Conservation (phyloP, 352 stramenopile genomes). For the Phytophthora agathidicida region DNA sequence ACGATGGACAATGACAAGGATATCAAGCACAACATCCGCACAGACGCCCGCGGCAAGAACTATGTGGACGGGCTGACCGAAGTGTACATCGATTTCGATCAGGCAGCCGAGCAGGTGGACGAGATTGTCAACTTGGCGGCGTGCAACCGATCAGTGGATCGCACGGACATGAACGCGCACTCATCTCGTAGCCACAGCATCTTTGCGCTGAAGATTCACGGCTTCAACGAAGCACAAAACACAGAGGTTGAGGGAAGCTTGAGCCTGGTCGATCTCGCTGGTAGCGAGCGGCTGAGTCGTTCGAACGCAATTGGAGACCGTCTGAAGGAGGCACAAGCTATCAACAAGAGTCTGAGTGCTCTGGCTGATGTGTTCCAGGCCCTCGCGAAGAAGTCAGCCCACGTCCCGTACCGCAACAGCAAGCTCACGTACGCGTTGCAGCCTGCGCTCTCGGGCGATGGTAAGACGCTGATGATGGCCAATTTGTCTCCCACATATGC, state of each 20-base stretch:
- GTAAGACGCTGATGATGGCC: conserved; percentile 99
- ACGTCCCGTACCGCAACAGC: conserved; percentile 98
- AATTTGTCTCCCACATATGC: conserved; percentile 97
- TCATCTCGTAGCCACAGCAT: conserved; percentile 98
- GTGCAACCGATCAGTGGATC: conserved; percentile 95
- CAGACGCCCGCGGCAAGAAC: conserved; percentile 79
- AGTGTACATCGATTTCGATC: conserved; percentile 73
- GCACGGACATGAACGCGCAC: conserved; percentile 99
- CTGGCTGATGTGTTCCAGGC: conserved; percentile 99
- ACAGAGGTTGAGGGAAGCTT: conserved; percentile 92
- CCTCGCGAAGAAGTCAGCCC: conserved; percentile 95
- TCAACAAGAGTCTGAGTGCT: conserved; percentile 99
- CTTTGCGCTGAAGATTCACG: conserved; percentile 95
- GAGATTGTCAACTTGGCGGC: conserved; percentile 90
- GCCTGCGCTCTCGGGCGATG: conserved; percentile 97
- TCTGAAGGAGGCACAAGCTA: conserved; percentile 97
- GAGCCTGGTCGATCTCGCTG: conserved; percentile 94
- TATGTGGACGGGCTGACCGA: conserved; percentile 91
- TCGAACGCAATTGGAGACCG: conserved; percentile 90
- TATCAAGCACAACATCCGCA: conserved; percentile 83
- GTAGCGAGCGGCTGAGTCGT: conserved; percentile 96
- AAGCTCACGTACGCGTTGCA: conserved; percentile 99
- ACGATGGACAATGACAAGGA: conserved; percentile 46
- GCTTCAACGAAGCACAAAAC: conserved; percentile 88
- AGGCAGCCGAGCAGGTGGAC: conserved; percentile 88